These are phyloP conservation scores for Arthrobotrys conoides DNA, from an alignment of 2,329 filamentous ascomycete genomes.

Conservation along the genomic window DNA sequence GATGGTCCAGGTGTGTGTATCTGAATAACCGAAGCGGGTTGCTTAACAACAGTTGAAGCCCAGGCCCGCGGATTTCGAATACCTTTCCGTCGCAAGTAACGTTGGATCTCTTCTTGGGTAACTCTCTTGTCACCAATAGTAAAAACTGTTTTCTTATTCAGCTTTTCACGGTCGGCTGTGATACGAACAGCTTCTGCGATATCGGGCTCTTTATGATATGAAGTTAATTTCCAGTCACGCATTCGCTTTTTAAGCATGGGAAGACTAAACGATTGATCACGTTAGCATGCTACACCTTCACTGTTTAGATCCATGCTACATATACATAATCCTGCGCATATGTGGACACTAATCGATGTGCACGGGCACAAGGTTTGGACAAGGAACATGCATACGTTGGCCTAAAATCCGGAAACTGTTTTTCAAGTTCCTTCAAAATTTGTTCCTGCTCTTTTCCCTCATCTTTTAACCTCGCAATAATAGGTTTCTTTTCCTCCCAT, in stretches of 20 bases:
- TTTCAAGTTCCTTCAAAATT: constrained; percentile 46
- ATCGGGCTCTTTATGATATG: constrained; percentile 49
- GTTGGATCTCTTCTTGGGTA: constrained; percentile 35
- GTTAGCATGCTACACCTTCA: constrained; percentile 5
- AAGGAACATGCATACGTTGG: constrained; percentile 46
- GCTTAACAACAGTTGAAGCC: constrained; percentile 36
- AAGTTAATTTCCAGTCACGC: constrained; percentile 46
- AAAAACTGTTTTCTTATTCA: constrained; percentile 45
- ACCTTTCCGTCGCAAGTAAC: constrained; percentile 42
- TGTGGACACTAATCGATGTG: too few species aligned
- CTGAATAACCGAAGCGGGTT: constrained; percentile 33
- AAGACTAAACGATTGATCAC: constrained; percentile 10
- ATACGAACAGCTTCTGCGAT: constrained; percentile 49
- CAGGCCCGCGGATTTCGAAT: constrained; percentile 40
- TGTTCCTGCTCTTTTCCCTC: constrained; percentile 42
- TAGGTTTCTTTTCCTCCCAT: constrained; percentile 45
- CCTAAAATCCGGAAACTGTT: constrained; percentile 43
- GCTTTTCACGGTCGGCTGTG: constrained; percentile 44
- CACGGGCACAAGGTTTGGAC: too few species aligned
- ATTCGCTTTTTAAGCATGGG: constrained; percentile 55
- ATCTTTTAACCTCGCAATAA: constrained; percentile 33
- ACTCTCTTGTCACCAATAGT: constrained; percentile 39
- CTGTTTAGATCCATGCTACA: background rate
- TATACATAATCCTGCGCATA: too few species aligned
- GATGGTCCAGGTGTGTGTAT: constrained; percentile 31